These are phyloP conservation scores for Fusarium buxicola DNA, from an alignment of 2,329 filamentous ascomycete genomes.

Conservation along the genomic window DNA sequence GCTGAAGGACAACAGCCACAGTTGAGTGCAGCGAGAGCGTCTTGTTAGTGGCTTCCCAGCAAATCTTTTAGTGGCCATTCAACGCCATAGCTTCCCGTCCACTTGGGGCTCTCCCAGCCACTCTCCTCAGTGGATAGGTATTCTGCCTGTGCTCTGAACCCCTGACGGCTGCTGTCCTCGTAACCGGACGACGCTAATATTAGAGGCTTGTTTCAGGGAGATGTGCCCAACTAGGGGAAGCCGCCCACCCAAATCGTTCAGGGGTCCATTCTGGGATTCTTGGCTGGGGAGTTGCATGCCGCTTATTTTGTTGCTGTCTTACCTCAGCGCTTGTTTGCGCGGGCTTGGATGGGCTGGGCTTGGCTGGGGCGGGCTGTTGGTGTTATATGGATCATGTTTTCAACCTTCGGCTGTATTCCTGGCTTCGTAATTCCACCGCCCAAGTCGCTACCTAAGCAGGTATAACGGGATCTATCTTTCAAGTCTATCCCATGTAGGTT, in stretches of 20 bases:
- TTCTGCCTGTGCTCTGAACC: constrained; percentile 12
- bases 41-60: no score
- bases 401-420: no score
- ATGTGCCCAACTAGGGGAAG: constrained; percentile 22
- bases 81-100: background rate
- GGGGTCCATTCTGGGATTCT: constrained; percentile 17
- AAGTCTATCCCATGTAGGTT: no score
- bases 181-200: constrained; percentile 28
- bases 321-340: constrained; percentile 24
- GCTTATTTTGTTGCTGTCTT: constrained; percentile 2
- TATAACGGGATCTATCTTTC: no score
- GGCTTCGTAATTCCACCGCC: no score
- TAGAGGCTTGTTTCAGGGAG: constrained; percentile 39
- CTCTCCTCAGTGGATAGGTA: background rate
- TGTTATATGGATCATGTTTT: background rate
- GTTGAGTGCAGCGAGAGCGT: constrained; percentile 20
- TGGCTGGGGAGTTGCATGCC: background rate
- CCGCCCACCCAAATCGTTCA: constrained; percentile 16
- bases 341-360: background rate
- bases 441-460: no score
- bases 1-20: constrained; percentile 21
- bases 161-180: constrained; percentile 29
- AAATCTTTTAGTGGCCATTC: constrained; percentile 24
- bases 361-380: constrained; percentile 1
- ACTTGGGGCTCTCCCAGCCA: constrained; percentile 21